A percentile compares a stretch with the other conserved stretches of the same genome.
Conservation (phyloP, 2,329 filamentous ascomycete genomes). For the Colletotrichum tropicale region DNA sequence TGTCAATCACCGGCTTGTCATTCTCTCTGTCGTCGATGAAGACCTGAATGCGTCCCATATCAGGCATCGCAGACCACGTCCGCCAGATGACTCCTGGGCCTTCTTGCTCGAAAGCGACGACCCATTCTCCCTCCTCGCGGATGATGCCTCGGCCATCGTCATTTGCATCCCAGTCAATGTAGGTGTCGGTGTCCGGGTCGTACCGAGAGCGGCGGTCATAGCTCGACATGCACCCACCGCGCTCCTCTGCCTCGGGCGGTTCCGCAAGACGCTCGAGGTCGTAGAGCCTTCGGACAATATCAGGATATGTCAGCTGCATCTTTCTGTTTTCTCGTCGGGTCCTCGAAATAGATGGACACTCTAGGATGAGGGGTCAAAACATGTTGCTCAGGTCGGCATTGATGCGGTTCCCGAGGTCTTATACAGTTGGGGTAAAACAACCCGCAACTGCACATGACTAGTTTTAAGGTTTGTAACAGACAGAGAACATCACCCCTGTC, state of each 20-base stretch:
- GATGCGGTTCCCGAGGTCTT: background rate
- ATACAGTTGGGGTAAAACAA: background rate
- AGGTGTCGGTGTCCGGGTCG: slow-evolving; percentile 6
- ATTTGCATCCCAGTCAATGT: slow-evolving; percentile 18
- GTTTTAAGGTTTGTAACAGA: background rate
- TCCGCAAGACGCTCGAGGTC: slow-evolving; percentile 15
- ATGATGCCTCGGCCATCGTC: slow-evolving; percentile 12
- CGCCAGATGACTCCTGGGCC: slow-evolving; percentile 18
- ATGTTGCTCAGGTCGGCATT: background rate
- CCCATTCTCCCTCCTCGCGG: slow-evolving; percentile 8
- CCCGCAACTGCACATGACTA: background rate
- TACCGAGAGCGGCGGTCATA: slow-evolving; percentile 16
- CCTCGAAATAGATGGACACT: background rate
- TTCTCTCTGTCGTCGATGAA: slow-evolving; percentile 1
- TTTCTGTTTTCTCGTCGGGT: background rate
- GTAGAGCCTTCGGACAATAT: slow-evolving; percentile 11
- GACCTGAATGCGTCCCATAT: slow-evolving; percentile 3
- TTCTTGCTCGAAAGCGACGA: slow-evolving; percentile 10
- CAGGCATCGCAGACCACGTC: slow-evolving; percentile 14
- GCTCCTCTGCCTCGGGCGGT: background rate
- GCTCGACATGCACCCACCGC: slow-evolving; percentile 17
- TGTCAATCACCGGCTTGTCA: background rate
- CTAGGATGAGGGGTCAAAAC: background rate
- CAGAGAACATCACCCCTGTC: background rate
- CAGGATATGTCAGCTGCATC: slow-evolving; percentile 11